Conservation (phyloP, 768 basidiomycete genomes). For the Mycena haematopus region DNA sequence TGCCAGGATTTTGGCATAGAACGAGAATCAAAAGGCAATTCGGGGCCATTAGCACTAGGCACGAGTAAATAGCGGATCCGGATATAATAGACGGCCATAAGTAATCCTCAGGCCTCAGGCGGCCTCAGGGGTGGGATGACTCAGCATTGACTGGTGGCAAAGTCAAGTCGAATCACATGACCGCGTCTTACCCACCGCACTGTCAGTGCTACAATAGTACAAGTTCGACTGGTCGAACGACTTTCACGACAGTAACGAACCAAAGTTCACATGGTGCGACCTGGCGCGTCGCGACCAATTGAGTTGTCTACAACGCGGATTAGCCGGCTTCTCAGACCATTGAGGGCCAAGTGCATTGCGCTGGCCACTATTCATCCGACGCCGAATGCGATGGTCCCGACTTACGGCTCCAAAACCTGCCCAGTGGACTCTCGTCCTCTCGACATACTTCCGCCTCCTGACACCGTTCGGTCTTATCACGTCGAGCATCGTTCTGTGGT, state of each 20-base stretch:
- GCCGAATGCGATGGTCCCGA: conserved; percentile 13
- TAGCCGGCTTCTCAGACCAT: conserved; percentile 53
- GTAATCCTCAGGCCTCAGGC: too few species aligned
- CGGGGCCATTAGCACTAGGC: too few species aligned
- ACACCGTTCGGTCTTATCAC: conserved; percentile 36
- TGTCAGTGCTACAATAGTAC: too few species aligned
- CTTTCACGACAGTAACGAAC: neutral
- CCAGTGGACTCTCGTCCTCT: conserved; percentile 8
- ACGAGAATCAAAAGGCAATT: too few species aligned
- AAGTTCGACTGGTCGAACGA: neutral
- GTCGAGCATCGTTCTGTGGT: conserved; percentile 15
- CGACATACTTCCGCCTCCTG: conserved; percentile 44
- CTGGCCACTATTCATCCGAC: conserved; percentile 39
- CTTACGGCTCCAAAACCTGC: conserved; percentile 25
- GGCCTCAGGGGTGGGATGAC: too few species aligned
- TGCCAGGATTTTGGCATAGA: too few species aligned
- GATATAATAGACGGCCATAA: too few species aligned
- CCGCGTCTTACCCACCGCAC: neutral
- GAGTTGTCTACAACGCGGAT: conserved; percentile 47
- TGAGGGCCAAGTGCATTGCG: conserved; percentile 52
- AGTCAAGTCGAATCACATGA: neutral
- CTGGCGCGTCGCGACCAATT: neutral
- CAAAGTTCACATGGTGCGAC: neutral
- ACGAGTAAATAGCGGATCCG: too few species aligned
- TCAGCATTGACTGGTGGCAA: too few species aligned